Evolutionary conservation across 495 filamentous ascomycete genomes (phyloP), one percentile per base, ranked within the genome.

Genomic region (Rhizodiscina lignyota): DNA sequence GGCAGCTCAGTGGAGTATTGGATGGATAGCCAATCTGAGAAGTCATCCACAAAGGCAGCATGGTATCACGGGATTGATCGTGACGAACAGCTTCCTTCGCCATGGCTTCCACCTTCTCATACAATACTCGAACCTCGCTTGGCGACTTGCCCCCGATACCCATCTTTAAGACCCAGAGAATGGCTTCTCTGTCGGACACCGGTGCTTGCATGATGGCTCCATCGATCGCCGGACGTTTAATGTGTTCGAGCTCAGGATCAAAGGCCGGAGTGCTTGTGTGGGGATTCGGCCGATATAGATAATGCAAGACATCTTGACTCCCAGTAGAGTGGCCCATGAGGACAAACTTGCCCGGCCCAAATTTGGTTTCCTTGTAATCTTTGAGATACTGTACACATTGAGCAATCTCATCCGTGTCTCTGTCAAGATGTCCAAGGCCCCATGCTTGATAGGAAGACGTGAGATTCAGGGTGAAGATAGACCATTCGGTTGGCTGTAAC

Each of bases 241-340:
- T 16, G 30, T 18, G 30, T 8, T 27, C n/a, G n/a, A n/a, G n/a
- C n/a, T n/a, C n/a, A n/a, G n/a, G n/a, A n/a, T n/a, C n/a, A n/a
- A n/a, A n/a, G n/a, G n/a, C n/a, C n/a, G n/a, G n/a, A n/a, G n/a
- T n/a, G n/a, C n/a, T n/a, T n/a, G n/a, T n/a, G n/a, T n/a, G n/a
- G n/a, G n/a, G n/a, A n/a, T n/a, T 23, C 21, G 42, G 36, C 27
- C 46, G 40, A 16, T 52, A 49, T 3, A 81, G 55, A 47, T 89
- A 92, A 37, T 81, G 71, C 54, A 94, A 66, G 21, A 80, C 73
- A 49, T 92, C 84, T 59, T 93, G 89, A 41, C 80, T 83, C 2
- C 89, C 89, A 0, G 77, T 83, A 1, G 78, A 85, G 43, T 92
- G 83, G 6, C 89, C 89, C 68, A 97, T 72, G 10, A 94, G 52